Percentiles rank a stretch among this genome's conserved stretches.
Evolutionary conservation across 75 land plant species (phyloP).

Genomic region (Isoetes taiwanensis): DNA sequence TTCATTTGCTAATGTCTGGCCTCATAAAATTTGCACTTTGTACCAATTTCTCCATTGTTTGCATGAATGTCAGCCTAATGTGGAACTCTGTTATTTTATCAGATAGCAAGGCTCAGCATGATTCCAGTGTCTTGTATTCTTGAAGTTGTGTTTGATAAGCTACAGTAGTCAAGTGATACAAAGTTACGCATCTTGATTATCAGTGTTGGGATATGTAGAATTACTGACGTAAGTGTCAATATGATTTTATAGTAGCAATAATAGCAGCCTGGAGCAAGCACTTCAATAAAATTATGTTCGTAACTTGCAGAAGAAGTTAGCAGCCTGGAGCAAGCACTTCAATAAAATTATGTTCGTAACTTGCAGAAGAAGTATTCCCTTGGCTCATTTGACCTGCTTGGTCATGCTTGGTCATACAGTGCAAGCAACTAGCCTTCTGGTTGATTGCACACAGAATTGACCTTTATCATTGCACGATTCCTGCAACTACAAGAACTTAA

Average conservation of each 20-base stretch:
- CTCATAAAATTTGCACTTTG: slow-evolving; percentile 69
- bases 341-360: slow-evolving; percentile 76
- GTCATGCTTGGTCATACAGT: slow-evolving; percentile 84
- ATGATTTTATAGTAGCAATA: slow-evolving; percentile 72
- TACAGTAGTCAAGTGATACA: slow-evolving; percentile 80
- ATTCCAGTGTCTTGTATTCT: slow-evolving; percentile 86
- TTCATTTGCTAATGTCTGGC: slow-evolving; percentile 58
- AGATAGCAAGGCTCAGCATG: slow-evolving; percentile 97
- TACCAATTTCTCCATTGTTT: slow-evolving; percentile 92
- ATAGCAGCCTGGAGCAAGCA: slow-evolving; percentile 86
- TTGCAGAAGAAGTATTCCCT: slow-evolving; percentile 66
- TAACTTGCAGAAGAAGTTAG: no score
- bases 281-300: slow-evolving; percentile 95
- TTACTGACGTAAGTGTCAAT: slow-evolving; percentile 95
- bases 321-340: no score
- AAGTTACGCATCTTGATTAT: slow-evolving; percentile 73
- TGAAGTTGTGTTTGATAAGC: slow-evolving; percentile 75
- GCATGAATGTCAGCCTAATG: slow-evolving; percentile 98
- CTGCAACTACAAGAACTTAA: slow-evolving; percentile 53
- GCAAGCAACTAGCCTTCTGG: slow-evolving; percentile 80
- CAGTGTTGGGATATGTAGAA: slow-evolving; percentile 87
- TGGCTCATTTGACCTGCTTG: slow-evolving; percentile 69
- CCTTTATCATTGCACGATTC: slow-evolving; percentile 27
- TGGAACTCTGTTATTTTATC: slow-evolving; percentile 82
- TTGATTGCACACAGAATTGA: slow-evolving; percentile 53